Percentiles rank a stretch among this genome's conserved stretches.
Evolutionary conservation across 192 early-diverging fungal genomes (phyloP).

Genomic region (Backusella parvicylindrica): DNA sequence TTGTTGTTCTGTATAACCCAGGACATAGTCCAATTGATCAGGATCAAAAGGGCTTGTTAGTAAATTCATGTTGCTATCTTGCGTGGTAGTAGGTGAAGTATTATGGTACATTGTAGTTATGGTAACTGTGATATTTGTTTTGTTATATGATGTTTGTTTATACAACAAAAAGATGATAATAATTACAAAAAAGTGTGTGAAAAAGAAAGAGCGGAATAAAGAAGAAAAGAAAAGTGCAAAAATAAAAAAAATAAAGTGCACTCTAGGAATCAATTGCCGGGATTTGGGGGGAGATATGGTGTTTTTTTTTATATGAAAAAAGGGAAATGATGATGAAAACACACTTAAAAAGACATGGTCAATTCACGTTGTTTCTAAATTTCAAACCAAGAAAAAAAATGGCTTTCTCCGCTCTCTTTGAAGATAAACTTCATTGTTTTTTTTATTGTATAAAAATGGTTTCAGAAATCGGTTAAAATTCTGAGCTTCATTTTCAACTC

Average conservation of each 20-base stretch:
- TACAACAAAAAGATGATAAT: background rate
- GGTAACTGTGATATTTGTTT: too few relatives aligned
- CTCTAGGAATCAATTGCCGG: background rate
- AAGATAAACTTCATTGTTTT: background rate
- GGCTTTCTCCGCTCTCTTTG: background rate
- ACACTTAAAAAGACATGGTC: background rate
- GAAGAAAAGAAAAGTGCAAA: background rate
- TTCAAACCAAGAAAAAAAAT: background rate
- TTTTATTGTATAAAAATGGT: background rate
- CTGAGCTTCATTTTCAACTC: background rate
- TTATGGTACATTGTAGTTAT: background rate
- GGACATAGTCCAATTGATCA: background rate
- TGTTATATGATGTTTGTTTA: background rate
- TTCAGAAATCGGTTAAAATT: background rate
- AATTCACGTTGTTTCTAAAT: conserved; percentile 1
- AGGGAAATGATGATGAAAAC: background rate
- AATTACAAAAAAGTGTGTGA: background rate
- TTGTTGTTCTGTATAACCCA: background rate
- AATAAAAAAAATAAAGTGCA: background rate
- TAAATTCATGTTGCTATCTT: background rate
- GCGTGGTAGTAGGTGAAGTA: background rate
- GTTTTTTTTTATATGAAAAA: background rate
- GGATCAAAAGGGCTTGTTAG: conserved; percentile 8
- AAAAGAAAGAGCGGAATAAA: background rate
- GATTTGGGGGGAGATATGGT: background rate